Base-by-base conservation (phyloP, 495 filamentous ascomycete genomes). In the Hypoxylon intermedium region DNA sequence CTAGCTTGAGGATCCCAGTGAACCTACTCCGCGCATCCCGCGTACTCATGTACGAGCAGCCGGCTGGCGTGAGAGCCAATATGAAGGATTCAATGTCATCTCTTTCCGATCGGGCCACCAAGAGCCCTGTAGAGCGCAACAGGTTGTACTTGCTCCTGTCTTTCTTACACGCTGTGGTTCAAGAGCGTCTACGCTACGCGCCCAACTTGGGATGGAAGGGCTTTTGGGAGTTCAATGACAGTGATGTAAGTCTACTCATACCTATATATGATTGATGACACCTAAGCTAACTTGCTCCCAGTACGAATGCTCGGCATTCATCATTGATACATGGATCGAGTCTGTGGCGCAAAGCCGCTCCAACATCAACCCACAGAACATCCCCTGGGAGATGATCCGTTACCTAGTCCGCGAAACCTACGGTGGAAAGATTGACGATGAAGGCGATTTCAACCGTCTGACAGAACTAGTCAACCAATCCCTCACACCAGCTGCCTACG, bases 191-290 rank as follows among this genome's bases (percentile, higher is more conserved):
- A 59, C 90, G 94, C 54, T 99, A 99, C 68, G 93, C 92, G 15
- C 95, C 94, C 1, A 94, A 83, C 46, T 82, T 99, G 51, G 94
- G 94, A 47, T 98, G 95, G 94, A 96, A 96, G 79, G 91, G 91
- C 52, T 96, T 96, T 82, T 99, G 94, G 94, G 94, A 99, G 77
- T 99, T 99, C 72, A 99, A 99, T 70, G 94, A 99, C 73, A 96
- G 93, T 63, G 94, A 98, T 75, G 93, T 97, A 84, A 88, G 92
- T 84, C 45, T 55, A 51, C 40, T 45, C 24, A 19, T 11, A 9
- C 24, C 15, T 38, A 46, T 19, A n/a, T 26, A 46, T 43, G 3
- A 28, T 28, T 9, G 16, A 58, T 47, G 19, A 34, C 19, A 31
- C 41, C 31, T 33, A 45, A 20, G 54, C 54, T 67, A 79, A 70